Evolutionary conservation across 164 flowering plant species (phyloP).

Genomic region (Dillenia turbinata): DNA sequence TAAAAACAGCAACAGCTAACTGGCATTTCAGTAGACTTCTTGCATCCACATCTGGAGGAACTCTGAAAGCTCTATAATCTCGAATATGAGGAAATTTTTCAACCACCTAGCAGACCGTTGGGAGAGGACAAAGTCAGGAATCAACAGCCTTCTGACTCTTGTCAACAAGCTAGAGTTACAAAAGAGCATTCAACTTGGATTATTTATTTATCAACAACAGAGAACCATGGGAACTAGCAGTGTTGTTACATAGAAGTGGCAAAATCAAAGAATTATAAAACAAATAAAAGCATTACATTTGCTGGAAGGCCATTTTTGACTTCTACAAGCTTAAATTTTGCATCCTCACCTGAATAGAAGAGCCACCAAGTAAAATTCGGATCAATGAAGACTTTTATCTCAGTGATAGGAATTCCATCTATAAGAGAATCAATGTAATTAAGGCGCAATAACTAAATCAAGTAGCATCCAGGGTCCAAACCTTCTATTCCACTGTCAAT

Average conservation of each 20-base stretch:
- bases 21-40: constrained; percentile 69
- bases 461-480: constrained; percentile 13
- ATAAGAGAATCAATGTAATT: too few species aligned
- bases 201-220: too few species aligned
- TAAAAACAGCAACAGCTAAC: constrained; percentile 59
- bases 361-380: too few species aligned
- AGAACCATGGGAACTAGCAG: too few species aligned
- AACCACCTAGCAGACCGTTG: constrained; percentile 39
- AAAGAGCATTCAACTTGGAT: too few species aligned
- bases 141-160: too few species aligned
- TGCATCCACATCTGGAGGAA: constrained; percentile 42
- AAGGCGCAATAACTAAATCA: neutral
- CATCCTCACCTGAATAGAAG: constrained; percentile 52
- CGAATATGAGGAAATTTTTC: constrained; percentile 82
- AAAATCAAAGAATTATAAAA: neutral
- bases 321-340: constrained; percentile 49
- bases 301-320: constrained; percentile 40
- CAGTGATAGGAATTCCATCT: too few species aligned
- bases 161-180: too few species aligned
- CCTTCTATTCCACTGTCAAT: constrained; percentile 53
- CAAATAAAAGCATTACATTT: constrained; percentile 35
- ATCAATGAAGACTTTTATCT: too few species aligned
- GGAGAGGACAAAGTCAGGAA: too few species aligned
- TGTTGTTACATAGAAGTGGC: too few species aligned
- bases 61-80: constrained; percentile 45